Conservation (phyloP, 371 early-diverging fungal genomes). For the Encephalitozoon romaleae region DNA sequence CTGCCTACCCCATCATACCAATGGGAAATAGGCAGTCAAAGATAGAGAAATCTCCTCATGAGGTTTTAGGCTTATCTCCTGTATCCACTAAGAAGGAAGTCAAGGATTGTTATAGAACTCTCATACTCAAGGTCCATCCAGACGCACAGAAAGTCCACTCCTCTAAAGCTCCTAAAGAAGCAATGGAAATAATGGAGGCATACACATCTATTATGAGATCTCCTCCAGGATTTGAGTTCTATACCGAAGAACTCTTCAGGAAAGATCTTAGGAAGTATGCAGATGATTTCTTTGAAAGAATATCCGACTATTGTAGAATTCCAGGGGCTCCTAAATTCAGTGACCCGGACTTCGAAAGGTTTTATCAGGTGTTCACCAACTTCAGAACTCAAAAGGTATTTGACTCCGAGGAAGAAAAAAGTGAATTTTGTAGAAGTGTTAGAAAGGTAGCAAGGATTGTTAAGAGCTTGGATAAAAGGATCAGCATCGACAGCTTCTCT, state of each 20-base stretch:
- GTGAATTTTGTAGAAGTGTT: background rate
- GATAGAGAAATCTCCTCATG: background rate
- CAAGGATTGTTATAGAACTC: background rate
- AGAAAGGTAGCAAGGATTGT: background rate
- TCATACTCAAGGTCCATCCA: background rate
- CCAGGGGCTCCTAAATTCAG: background rate
- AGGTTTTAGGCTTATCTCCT: background rate
- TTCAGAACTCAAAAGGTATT: background rate
- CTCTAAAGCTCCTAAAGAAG: background rate
- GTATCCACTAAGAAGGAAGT: background rate
- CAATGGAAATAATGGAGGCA: background rate
- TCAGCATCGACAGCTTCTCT: background rate
- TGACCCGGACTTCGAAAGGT: conserved; percentile 20
- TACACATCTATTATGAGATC: background rate
- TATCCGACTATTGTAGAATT: background rate
- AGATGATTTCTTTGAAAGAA: conserved; percentile 22
- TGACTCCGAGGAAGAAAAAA: background rate
- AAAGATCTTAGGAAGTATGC: conserved; percentile 11
- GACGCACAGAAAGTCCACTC: background rate
- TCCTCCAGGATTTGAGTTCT: background rate
- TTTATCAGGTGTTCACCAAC: conserved; percentile 10
- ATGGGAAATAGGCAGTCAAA: background rate
- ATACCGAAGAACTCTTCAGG: background rate
- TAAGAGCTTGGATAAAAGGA: background rate
- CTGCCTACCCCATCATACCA: background rate